Base-by-base conservation (phyloP, 2,329 filamentous ascomycete genomes). In the Fusarium sp. region DNA sequence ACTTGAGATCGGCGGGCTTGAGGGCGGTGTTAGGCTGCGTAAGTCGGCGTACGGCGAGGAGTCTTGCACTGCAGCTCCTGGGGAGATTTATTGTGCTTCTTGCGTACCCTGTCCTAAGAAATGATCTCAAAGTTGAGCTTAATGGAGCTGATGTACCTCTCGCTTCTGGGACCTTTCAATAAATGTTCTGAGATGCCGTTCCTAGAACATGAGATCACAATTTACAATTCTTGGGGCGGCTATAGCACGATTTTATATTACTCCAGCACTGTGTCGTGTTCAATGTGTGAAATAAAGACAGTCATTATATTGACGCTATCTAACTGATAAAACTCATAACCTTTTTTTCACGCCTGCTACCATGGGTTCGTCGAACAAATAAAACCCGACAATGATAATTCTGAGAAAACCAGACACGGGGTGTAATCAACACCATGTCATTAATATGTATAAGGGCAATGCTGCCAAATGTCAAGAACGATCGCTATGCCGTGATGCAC, bases 401-500 rank as follows among this genome's bases (percentile, higher is more conserved):
- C 12, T 36, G 44, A 54, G 21, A 60, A 60, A 56, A 57, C 48
- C 39, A 40, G 34, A 45, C 30, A 28, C n/a, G 21, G 26, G 24
- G 20, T 49, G 20, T 43, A 17, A 19, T 50, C 20, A 23, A 62
- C 36, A 39, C 43, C 47, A 34, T 40, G 44, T 23, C 65, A 52
- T 61, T 47, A 52, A 52, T 36, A 42, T 49, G 48, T 43, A 44
- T 43, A 44, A 36, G 23, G 65, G 49, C 54, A 56, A 47, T 53
- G 46, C 47, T 68, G 44, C 54, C 65, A 65, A 46, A 36, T 52
- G 24, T 51, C 30, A 45, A 65, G 17, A 68, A 66, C 49, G 45
- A 62, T 58, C 51, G 65, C 65, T 65, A 56, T 46, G 62, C 51
- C 50, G 61, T 26, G 39, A 65, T 68, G 49, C 61, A 68, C 65